A percentile compares a stretch with the other conserved stretches of the same genome.
phyloP scores from a whole-genome alignment of 2,329 filamentous ascomycete species.

The Anisogramma anomala region DNA sequence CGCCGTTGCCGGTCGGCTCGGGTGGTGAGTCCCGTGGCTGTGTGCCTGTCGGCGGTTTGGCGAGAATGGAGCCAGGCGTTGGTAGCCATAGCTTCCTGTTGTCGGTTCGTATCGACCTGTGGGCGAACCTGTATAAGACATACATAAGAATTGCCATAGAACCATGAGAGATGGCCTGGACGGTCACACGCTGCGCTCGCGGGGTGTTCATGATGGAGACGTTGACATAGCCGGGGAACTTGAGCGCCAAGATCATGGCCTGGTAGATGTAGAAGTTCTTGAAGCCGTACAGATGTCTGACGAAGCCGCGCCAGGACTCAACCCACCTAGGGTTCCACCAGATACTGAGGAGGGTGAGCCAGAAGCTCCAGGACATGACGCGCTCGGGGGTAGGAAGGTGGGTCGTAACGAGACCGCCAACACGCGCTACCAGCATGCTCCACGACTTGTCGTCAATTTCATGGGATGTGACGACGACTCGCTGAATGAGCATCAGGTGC shows the following conservation, averaged over 20 bases:
- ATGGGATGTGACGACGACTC: constrained; percentile 14
- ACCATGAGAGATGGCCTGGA: constrained; percentile 41
- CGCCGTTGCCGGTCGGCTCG: constrained; percentile 20
- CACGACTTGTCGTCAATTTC: constrained; percentile 17
- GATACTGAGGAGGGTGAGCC: constrained; percentile 37
- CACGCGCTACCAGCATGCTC: constrained; percentile 5
- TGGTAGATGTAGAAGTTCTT: constrained; percentile 57
- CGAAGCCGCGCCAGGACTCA: constrained; percentile 48
- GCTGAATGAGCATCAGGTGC: constrained; percentile 31
- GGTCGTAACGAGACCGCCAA: constrained; percentile 21
- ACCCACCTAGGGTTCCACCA: constrained; percentile 62
- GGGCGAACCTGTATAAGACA: constrained; percentile 34
- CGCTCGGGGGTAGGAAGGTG: constrained; percentile 30
- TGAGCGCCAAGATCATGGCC: constrained; percentile 42
- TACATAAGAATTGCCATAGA: constrained; percentile 41
- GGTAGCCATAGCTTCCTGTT: constrained; percentile 38
- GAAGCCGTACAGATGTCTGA: constrained; percentile 47
- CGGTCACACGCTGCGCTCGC: constrained; percentile 26
- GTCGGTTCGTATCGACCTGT: constrained; percentile 43
- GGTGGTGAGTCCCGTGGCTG: constrained; percentile 6
- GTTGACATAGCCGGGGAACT: constrained; percentile 35
- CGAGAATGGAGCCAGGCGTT: constrained; percentile 10
- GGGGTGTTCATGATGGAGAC: constrained; percentile 30
- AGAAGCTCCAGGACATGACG: constrained; percentile 36
- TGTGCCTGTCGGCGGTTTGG: constrained; percentile 13